Base-by-base conservation (phyloP, 441 rosid species). In the Pelargonium fulgidum region DNA sequence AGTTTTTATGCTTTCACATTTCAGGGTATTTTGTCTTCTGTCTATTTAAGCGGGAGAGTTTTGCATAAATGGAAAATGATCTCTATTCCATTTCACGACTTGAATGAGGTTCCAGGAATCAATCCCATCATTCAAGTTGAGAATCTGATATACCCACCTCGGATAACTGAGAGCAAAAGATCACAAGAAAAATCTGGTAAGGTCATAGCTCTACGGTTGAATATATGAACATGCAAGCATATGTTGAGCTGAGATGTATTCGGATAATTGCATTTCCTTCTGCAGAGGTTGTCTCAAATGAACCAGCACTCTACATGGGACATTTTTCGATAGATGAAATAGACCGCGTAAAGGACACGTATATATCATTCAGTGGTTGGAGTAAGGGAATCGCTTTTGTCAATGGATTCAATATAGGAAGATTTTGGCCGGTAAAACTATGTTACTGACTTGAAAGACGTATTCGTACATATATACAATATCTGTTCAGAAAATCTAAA, bases 371-470 rank as follows among this genome's bases (percentile, higher is more conserved):
- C 79, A 75, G 65, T 0, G 92, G 96, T 65, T 91, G 96, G 97
- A 91, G 96, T 41, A 91, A 88, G 83, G 97, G 96, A 69, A 73
- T 93, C 79, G 92, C 87, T 33, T 86, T 75, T 67, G 85, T 93
- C 63, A 93, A 93, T 75, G 82, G 84, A 66, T 87, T 93, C 77
- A 93, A 88, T 83, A 75, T 91, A 0, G 96, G 99, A 83, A 86
- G 97, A 91, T 93, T 81, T 74, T 93, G 99, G 99, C 99, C 90
- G 69, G 97, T 93, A 81, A 76, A 20, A 2, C 13, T 0, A n/a
- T 29, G 7, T 26, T 62, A 48, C 77, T 24, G 14, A 24, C 0
- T 33, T 16, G 36, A 48, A 14, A 22, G 12, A 54, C 65, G 72
- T 52, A 26, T 45, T 66, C 26, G 20, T 64, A 52, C 59, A 16